Conservation (phyloP, 352 stramenopile genomes). For the Globisporangium okanoganense region DNA sequence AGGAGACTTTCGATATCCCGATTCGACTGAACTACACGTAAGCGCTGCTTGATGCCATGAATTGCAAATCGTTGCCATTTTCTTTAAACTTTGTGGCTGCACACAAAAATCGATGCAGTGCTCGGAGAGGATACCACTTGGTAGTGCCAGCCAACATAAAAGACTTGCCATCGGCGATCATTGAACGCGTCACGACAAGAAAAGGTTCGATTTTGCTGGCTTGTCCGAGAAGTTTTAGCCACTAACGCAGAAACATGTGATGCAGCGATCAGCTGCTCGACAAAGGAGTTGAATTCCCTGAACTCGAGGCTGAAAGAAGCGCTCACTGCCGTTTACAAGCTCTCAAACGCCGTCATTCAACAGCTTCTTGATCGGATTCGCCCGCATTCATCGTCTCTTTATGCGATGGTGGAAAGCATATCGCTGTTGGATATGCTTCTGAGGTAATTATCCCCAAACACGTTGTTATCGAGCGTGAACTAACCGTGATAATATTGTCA, state of each 20-base stretch:
- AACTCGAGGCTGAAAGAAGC: slow-evolving; percentile 82
- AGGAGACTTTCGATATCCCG: slow-evolving; percentile 58
- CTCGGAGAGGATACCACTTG: slow-evolving; percentile 70
- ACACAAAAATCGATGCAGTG: slow-evolving; percentile 23
- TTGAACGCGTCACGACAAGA: slow-evolving; percentile 60
- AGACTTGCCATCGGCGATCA: slow-evolving; percentile 53
- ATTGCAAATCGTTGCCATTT: background rate
- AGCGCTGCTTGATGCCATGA: slow-evolving; percentile 2
- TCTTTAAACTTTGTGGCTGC: background rate
- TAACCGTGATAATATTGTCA: background rate
- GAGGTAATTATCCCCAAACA: slow-evolving; percentile 32
- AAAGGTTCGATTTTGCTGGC: slow-evolving; percentile 33
- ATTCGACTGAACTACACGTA: slow-evolving; percentile 81
- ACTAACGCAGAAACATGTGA: slow-evolving; percentile 8
- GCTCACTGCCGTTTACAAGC: slow-evolving; percentile 81
- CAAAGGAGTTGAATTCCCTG: slow-evolving; percentile 80
- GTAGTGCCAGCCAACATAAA: slow-evolving; percentile 46
- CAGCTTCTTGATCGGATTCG: slow-evolving; percentile 77
- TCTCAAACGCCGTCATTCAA: slow-evolving; percentile 87
- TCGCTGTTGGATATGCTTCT: slow-evolving; percentile 92
- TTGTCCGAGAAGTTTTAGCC: background rate
- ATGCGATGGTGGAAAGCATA: slow-evolving; percentile 86
- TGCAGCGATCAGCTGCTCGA: slow-evolving; percentile 83
- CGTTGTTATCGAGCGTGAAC: background rate
- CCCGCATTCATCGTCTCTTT: slow-evolving; percentile 65